Evolutionary conservation across 2,329 filamentous ascomycete genomes (phyloP).

Genomic region (Cyphellophora attinorum): DNA sequence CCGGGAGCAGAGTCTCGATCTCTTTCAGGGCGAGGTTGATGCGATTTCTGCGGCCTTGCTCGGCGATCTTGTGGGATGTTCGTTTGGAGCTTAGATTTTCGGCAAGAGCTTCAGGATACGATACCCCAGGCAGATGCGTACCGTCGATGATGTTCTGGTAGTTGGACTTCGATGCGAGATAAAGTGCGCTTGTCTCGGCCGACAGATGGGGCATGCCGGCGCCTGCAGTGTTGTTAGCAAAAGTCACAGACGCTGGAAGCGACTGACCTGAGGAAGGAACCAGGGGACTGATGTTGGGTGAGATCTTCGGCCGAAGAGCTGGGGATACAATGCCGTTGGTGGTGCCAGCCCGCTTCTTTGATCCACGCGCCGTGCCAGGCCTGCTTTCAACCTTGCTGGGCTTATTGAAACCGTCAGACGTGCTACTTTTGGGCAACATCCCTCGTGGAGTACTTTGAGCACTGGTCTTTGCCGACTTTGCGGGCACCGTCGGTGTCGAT

Average conservation of each 20-base stretch:
- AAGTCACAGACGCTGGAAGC: slow-evolving; percentile 18
- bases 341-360: slow-evolving; percentile 62
- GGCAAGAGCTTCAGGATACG: slow-evolving; percentile 81
- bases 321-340: slow-evolving; percentile 73
- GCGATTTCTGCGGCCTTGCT: slow-evolving; percentile 87
- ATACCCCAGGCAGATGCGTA: slow-evolving; percentile 78
- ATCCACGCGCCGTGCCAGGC: slow-evolving; percentile 35
- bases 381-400: slow-evolving; percentile 13
- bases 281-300: slow-evolving; percentile 85
- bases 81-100: slow-evolving; percentile 93
- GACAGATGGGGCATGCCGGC: slow-evolving; percentile 31
- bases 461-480: slow-evolving; percentile 54
- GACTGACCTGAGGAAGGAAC: slow-evolving; percentile 57
- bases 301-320: slow-evolving; percentile 78
- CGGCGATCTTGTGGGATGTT: slow-evolving; percentile 94
- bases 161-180: slow-evolving; percentile 90
- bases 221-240: slow-evolving; percentile 5
- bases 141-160: slow-evolving; percentile 97
- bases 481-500: slow-evolving; percentile 52
- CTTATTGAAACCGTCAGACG: slow-evolving; percentile 26
- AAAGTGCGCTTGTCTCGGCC: slow-evolving; percentile 55
- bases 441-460: slow-evolving; percentile 32
- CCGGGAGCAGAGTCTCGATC: slow-evolving; percentile 77
- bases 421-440: slow-evolving; percentile 22
- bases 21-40: slow-evolving; percentile 91